Base-by-base conservation (phyloP, 2,329 filamentous ascomycete genomes). In the Chaetomium olivaceum region DNA sequence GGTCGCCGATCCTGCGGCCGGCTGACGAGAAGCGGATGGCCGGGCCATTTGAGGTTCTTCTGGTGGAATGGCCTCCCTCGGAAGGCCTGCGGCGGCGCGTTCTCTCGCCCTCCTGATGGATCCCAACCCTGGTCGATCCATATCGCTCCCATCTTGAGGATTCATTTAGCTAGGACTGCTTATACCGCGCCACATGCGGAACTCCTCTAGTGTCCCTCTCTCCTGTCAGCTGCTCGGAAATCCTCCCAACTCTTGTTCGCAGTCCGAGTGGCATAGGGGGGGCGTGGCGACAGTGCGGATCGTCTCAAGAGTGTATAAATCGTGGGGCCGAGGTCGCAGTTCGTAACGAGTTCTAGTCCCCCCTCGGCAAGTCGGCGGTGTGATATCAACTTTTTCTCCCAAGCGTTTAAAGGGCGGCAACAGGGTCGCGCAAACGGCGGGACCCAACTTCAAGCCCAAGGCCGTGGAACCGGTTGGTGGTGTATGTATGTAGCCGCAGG, bases 71-170 rank as follows among this genome's bases (percentile, higher is more conserved):
- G 58, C 58, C 16, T 58, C 52, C 7, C 58, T 61, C 25, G 52
- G 58, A 4, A 52, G 21, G 46, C 80, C 81, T 66, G 78, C 80
- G 72, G 80, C 78, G 64, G 81, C 81, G 69, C 79, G 80, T 74
- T 87, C 84, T 75, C 85, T 82, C 48, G 84, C 85, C 73, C 80
- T 81, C 75, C 76, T 82, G 71, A 85, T 80, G 67, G 85, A 85
- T 72, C 82, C 79, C 62, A 73, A 73, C 68, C 77, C 72, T 71
- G 77, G 73, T 76, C 77, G 78, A 69, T 85, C 83, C 82, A 82
- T 82, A 70, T 77, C 77, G 75, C 76, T 80, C 77, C 80, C 84
- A 85, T 86, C 76, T 80, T 85, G 80, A 75, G 78, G 80, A 82
- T 80, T 86, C 85, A 86, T 87, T 80, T 81, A 81, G 74, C 70